phyloP scores from a whole-genome alignment of 169 alveolate genomes.

The Nephromyces sp. region DNA sequence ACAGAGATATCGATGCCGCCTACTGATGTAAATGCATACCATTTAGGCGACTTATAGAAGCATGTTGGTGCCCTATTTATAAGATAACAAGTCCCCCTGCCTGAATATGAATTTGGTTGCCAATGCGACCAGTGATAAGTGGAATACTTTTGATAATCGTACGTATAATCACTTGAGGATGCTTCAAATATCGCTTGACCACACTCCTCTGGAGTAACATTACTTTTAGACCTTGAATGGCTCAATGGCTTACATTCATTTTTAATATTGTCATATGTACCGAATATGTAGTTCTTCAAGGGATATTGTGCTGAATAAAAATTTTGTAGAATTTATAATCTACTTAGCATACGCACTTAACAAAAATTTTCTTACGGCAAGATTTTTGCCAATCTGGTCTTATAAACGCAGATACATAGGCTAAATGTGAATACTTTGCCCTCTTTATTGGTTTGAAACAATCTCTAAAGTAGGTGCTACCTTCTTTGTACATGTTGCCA shows the following conservation, averaged over 20 bases:
- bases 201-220: background rate
- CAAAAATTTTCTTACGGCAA: slow-evolving; percentile 34
- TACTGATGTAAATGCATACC: background rate
- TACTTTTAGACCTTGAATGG: background rate
- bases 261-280: background rate
- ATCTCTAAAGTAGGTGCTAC: background rate
- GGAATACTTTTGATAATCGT: background rate
- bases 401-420: slow-evolving; percentile 24
- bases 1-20: background rate
- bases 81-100: background rate
- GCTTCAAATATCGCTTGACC: background rate
- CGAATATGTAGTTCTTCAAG: background rate
- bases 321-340: too few relatives aligned
- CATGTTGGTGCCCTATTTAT: background rate
- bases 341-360: too few relatives aligned
- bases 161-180: background rate
- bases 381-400: slow-evolving; percentile 35
- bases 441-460: slow-evolving; percentile 31
- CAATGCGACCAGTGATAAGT: background rate
- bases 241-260: background rate
- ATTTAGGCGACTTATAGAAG: background rate
- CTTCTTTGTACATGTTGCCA: slow-evolving; percentile 2
- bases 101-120: background rate
- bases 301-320: background rate
- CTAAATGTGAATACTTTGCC: slow-evolving; percentile 9